Percentiles rank a stretch among this genome's conserved stretches.
These are phyloP conservation scores for Phytopythium vexans DNA, from an alignment of 352 stramenopile genomes.

Conservation along the genomic window DNA sequence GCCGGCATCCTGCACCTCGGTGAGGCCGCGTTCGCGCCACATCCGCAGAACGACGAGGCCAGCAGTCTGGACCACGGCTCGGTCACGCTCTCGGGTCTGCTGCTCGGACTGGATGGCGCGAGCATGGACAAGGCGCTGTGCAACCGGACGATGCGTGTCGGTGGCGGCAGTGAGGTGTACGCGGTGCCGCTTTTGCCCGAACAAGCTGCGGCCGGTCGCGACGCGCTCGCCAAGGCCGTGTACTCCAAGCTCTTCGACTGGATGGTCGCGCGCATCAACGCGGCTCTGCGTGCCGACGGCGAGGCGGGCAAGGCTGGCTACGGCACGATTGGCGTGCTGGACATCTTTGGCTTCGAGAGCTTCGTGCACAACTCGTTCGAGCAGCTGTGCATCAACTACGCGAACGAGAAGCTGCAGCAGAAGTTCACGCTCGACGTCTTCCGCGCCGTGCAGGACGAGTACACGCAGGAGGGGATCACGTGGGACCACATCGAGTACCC, in stretches of 20 bases:
- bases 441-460: constrained; percentile 60
- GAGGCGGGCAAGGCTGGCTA: background rate
- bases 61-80: constrained; percentile 35
- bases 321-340: constrained; percentile 76
- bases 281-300: constrained; percentile 36
- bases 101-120: constrained; percentile 46
- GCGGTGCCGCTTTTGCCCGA: constrained; percentile 52
- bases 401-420: constrained; percentile 92
- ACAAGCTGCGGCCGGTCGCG: constrained; percentile 78
- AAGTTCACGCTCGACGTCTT: constrained; percentile 84
- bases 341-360: constrained; percentile 91
- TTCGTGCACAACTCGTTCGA: constrained; percentile 91
- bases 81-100: constrained; percentile 31
- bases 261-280: constrained; percentile 91
- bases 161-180: constrained; percentile 51
- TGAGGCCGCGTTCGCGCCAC: constrained; percentile 47
- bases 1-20: constrained; percentile 83
- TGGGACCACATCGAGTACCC: constrained; percentile 81
- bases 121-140: constrained; percentile 61
- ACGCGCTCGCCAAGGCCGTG: constrained; percentile 93
- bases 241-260: constrained; percentile 96
- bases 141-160: constrained; percentile 66
- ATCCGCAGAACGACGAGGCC: constrained; percentile 56
- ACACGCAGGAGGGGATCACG: constrained; percentile 59
- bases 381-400: constrained; percentile 96